phyloP scores from a whole-genome alignment of 2,329 filamentous ascomycete species.

The Fusarium concolor region DNA sequence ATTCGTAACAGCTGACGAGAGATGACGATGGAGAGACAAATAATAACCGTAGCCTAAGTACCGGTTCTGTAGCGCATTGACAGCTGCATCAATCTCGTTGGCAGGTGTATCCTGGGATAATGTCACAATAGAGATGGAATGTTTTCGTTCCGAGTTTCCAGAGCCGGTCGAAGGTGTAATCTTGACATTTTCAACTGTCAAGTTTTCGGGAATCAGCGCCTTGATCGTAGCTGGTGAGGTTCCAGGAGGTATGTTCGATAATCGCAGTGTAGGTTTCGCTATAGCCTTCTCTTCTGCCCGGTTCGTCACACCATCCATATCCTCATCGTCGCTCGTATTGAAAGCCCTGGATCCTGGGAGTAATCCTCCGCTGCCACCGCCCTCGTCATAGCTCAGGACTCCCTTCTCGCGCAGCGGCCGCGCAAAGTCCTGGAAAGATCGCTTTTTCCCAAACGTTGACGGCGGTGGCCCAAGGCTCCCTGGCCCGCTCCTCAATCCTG shows the following conservation, averaged over 20 bases:
- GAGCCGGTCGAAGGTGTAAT: conserved; percentile 69
- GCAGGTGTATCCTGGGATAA: conserved; percentile 83
- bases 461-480: conserved; percentile 70
- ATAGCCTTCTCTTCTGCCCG: conserved; percentile 68
- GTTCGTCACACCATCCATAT: conserved; percentile 55
- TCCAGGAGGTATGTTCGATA: conserved; percentile 70
- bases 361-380: conserved; percentile 52
- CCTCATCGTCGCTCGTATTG: conserved; percentile 72
- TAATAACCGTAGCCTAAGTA: conserved; percentile 90
- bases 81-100: conserved; percentile 83
- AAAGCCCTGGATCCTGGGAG: conserved; percentile 77
- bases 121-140: conserved; percentile 81
- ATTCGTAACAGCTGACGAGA: conserved; percentile 77
- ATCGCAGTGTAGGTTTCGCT: conserved; percentile 71
- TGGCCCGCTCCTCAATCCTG: conserved; percentile 68
- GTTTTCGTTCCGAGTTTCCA: conserved; percentile 72
- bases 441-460: conserved; percentile 64
- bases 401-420: conserved; percentile 48
- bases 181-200: conserved; percentile 79
- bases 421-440: conserved; percentile 60
- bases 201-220: conserved; percentile 66
- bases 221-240: conserved; percentile 71
- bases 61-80: conserved; percentile 81
- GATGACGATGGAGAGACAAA: conserved; percentile 81
- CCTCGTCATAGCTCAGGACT: conserved; percentile 54